phyloP scores from a whole-genome alignment of 2,329 filamentous ascomycete species.

The Apiospora marii region DNA sequence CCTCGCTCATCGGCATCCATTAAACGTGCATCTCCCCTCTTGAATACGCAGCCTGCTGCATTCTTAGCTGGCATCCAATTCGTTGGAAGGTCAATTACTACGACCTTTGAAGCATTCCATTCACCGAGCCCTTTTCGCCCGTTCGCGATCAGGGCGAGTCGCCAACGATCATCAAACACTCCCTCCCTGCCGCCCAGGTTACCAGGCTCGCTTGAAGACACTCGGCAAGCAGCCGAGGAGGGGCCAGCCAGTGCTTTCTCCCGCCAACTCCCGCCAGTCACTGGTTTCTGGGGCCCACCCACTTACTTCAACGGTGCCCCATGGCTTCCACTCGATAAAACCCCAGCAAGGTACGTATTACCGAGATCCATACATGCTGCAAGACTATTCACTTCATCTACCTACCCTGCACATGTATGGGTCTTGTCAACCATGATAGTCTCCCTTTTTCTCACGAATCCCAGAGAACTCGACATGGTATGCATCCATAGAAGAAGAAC shows the following conservation, averaged over 20 bases:
- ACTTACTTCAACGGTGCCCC: neutral
- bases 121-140: neutral
- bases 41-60: neutral
- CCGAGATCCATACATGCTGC: neutral
- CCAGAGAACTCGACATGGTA: neutral
- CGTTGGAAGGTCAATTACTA: neutral
- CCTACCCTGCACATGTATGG: constrained; percentile 1
- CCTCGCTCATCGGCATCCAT: neutral
- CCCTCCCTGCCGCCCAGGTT: neutral
- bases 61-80: neutral
- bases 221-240: constrained; percentile 22
- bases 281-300: neutral
- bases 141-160: neutral
- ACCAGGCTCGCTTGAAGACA: constrained; percentile 9
- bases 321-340: constrained; percentile 3
- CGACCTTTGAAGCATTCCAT: neutral
- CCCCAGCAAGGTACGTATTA: constrained; percentile 13
- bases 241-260: neutral
- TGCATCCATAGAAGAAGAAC: neutral
- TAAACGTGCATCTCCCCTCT: neutral
- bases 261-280: neutral
- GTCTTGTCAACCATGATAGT: neutral
- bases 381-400: constrained; percentile 7
- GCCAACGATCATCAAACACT: neutral
- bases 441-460: constrained; percentile 1